phyloP scores from a whole-genome alignment of 192 early-diverging fungal species.

The Backusella luteola region DNA sequence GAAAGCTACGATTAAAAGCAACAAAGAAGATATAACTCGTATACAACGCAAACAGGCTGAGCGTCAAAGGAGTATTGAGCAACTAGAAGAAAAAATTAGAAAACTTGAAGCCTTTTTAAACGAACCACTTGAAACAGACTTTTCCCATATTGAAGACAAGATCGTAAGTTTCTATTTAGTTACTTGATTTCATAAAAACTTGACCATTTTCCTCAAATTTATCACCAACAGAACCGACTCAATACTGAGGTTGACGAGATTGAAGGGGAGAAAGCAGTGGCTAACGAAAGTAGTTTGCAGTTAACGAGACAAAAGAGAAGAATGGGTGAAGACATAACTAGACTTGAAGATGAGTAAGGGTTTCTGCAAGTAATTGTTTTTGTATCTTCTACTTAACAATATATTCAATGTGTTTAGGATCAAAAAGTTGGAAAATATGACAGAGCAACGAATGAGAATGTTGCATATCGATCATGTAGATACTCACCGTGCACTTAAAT shows the following conservation, averaged over 20 bases:
- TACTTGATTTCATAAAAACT: background rate
- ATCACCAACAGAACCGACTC: background rate
- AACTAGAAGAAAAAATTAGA: background rate
- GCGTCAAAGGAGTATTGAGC: background rate
- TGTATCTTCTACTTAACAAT: background rate
- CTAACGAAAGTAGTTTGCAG: conserved; percentile 21
- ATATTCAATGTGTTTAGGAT: conserved; percentile 35
- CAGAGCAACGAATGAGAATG: conserved; percentile 47
- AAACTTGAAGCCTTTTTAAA: background rate
- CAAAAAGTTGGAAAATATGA: conserved; percentile 57
- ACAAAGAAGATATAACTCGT: background rate
- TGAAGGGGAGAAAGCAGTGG: background rate
- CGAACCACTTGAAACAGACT: background rate
- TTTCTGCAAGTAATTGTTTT: background rate
- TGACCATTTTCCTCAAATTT: background rate
- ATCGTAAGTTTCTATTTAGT: background rate
- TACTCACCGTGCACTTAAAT: conserved; percentile 60
- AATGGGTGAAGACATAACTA: conserved; percentile 12
- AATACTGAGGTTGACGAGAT: background rate
- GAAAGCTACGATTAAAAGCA: background rate
- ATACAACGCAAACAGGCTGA: background rate
- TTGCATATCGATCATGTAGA: conserved; percentile 51
- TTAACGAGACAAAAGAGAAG: conserved; percentile 19
- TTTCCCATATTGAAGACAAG: background rate
- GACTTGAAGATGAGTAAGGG: conserved; percentile 29